Evolutionary conservation across 2,329 filamentous ascomycete genomes (phyloP).

Genomic region (Lanzia echinophila): DNA sequence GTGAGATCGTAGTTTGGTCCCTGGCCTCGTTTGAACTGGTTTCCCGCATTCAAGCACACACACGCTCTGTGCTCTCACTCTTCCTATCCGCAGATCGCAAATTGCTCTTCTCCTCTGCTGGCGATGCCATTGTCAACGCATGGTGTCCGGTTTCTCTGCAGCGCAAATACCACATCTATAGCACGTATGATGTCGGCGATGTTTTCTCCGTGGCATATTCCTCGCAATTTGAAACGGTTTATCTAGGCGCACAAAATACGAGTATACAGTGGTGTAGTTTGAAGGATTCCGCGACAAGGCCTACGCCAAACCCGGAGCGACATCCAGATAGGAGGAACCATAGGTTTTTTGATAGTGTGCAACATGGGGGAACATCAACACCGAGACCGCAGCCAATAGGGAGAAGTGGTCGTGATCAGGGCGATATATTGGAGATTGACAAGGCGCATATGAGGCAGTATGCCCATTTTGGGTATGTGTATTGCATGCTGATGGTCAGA

Average conservation of each 20-base stretch:
- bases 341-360: slow-evolving; percentile 89
- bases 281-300: slow-evolving; percentile 54
- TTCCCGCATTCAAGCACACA: slow-evolving; percentile 76
- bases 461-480: slow-evolving; percentile 91
- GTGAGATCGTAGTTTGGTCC: slow-evolving; percentile 88
- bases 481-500: slow-evolving; percentile 84
- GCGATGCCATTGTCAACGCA: slow-evolving; percentile 89
- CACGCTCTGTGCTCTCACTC: slow-evolving; percentile 82
- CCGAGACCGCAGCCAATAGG: slow-evolving; percentile 47
- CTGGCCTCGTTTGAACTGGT: slow-evolving; percentile 80
- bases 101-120: slow-evolving; percentile 85
- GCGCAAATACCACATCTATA: slow-evolving; percentile 83
- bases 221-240: slow-evolving; percentile 69
- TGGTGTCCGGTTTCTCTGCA: slow-evolving; percentile 76
- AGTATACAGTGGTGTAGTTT: slow-evolving; percentile 89
- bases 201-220: slow-evolving; percentile 95
- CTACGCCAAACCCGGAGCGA: slow-evolving; percentile 54
- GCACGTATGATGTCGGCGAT: slow-evolving; percentile 88
- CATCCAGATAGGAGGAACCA: slow-evolving; percentile 75
- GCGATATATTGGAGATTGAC: slow-evolving; percentile 72
- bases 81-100: slow-evolving; percentile 66
- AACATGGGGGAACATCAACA: slow-evolving; percentile 74
- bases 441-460: slow-evolving; percentile 76
- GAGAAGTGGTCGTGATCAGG: slow-evolving; percentile 44
- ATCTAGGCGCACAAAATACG: slow-evolving; percentile 89